Conservation (phyloP, 441 rosid species). For the Brassica hybrid region DNA sequence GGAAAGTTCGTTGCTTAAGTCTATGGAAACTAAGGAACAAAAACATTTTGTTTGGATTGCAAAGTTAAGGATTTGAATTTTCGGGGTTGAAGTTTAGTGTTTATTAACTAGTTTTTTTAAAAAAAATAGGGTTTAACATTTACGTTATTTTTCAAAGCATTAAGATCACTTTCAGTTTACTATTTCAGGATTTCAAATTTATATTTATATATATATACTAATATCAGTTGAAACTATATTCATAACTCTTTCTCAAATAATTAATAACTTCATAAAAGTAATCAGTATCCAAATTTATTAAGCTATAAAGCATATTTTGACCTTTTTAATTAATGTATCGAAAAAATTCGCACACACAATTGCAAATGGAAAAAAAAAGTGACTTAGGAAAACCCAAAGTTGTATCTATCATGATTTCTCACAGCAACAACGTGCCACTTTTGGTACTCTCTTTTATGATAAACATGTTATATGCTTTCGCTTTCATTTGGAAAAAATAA, state of each 20-base stretch:
- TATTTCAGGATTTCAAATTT: background rate
- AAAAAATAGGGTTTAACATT: background rate
- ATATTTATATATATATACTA: background rate
- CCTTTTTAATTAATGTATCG: too few species aligned
- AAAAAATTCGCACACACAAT: too few species aligned
- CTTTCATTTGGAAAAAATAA: background rate
- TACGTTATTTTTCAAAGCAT: background rate
- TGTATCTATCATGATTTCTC: too few species aligned
- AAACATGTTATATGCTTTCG: constrained; percentile 11
- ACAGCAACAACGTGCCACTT: constrained; percentile 1
- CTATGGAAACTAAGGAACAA: background rate
- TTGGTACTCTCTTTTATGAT: background rate
- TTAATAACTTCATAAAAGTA: too few species aligned
- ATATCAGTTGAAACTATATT: background rate
- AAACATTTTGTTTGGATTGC: background rate
- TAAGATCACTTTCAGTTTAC: background rate
- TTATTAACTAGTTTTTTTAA: background rate
- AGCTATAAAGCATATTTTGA: too few species aligned
- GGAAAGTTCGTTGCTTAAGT: background rate
- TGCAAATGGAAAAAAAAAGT: too few species aligned
- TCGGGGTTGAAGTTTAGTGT: background rate
- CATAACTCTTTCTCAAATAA: too few species aligned
- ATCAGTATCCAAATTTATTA: too few species aligned
- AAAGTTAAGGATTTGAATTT: background rate
- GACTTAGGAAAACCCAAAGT: background rate